Evolutionary conservation across 2,329 filamentous ascomycete species (phyloP).

Genomic region (Ascocoryne sarcoides): DNA sequence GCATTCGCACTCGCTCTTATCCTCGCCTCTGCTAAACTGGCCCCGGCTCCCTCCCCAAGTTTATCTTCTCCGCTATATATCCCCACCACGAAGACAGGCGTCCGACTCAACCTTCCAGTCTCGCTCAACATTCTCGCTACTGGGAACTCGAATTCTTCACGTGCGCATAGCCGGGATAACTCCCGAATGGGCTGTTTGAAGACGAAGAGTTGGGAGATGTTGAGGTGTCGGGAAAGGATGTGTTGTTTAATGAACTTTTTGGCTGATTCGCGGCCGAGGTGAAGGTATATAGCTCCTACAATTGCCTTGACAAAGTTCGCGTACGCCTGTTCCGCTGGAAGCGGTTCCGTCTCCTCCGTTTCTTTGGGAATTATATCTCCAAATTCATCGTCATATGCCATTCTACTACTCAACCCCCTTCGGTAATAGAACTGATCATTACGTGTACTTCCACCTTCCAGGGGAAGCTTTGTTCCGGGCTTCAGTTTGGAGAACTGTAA

Average conservation of each 20-base stretch:
- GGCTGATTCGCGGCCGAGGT: constrained; percentile 69
- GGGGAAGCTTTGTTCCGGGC: constrained; percentile 34
- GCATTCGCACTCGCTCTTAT: constrained; percentile 74
- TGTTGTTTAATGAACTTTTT: constrained; percentile 79
- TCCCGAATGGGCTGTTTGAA: constrained; percentile 82
- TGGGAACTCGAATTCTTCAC: constrained; percentile 83
- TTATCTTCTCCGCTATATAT: constrained; percentile 89
- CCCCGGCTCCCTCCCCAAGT: constrained; percentile 80
- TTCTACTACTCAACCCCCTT: constrained; percentile 64
- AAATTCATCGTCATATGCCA: constrained; percentile 78
- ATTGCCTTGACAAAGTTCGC: constrained; percentile 75
- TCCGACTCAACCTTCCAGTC: constrained; percentile 75
- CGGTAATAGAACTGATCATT: constrained; percentile 47
- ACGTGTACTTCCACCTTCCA: constrained; percentile 44
- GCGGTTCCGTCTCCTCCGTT: constrained; percentile 18
- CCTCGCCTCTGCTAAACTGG: constrained; percentile 69
- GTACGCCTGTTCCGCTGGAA: constrained; percentile 42
- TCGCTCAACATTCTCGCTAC: constrained; percentile 83
- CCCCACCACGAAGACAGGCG: constrained; percentile 87
- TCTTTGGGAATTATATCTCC: constrained; percentile 48
- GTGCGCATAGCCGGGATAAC: constrained; percentile 69
- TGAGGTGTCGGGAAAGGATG: constrained; percentile 70
- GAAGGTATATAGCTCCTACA: constrained; percentile 76
- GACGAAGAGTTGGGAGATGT: constrained; percentile 69
- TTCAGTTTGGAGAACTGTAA: constrained; percentile 62